Base-by-base conservation (phyloP, 2,329 filamentous ascomycete species). In the Colletotrichum cereale region DNA sequence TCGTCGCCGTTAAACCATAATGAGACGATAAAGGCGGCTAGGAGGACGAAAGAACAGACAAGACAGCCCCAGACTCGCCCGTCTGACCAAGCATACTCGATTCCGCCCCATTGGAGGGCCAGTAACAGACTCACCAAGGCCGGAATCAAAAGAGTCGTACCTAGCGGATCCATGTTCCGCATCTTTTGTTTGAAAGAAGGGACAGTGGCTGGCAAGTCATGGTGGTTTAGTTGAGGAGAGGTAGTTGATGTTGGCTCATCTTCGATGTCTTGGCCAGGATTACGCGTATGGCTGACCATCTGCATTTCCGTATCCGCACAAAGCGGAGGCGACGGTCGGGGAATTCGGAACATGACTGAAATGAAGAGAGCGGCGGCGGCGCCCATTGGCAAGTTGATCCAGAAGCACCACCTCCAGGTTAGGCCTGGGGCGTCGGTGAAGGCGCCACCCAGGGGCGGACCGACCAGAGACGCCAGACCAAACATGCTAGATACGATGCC, bases 81-180 rank as follows among this genome's bases (percentile, higher is more conserved):
- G 78, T 81, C 82, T 68, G 76, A 80, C 88, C 88, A 90, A 2
- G 86, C 60, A 64, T 86, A 85, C 36, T 84, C 77, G 40, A 84
- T 80, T 11, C 88, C 88, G 14, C 87, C 88, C 85, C 86, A 90
- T 75, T 89, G 84, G 42, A 90, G 80, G 18, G 87, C 88, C 3
- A 90, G 81, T 14, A 90, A 78, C 16, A 89, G 80, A 73, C 84
- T 86, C 71, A 89, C 78, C 57, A 89, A 82, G 47, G 84, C 82
- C 0, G 87, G 86, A 31, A 88, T 81, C 74, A 89, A 82, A 67
- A 87, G 78, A 21, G 77, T 76, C 2, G 84, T 84, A 34, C 88
- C 87, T 8, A 83, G 40, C 0, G 88, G 88, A 70, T 91, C 89
- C 58, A 75, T 62, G 36, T 73, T 66, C n/a, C n/a, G n/a, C n/a